phyloP scores from a whole-genome alignment of 345 rosid species.

The Camelina laxa region DNA sequence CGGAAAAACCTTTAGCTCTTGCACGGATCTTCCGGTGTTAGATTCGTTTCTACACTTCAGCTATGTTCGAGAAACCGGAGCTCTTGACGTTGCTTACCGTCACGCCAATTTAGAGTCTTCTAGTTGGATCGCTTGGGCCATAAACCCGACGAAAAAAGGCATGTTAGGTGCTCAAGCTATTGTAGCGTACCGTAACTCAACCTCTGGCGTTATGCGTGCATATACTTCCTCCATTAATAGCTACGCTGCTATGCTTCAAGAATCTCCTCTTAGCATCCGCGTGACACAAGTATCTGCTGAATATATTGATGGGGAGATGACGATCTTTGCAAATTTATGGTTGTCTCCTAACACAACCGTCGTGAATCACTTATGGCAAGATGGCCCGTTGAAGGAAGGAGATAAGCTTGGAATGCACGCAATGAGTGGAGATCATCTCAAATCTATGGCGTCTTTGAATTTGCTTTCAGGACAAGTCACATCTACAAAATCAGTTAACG shows the following conservation, averaged over 20 bases:
- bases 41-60: conserved; percentile 67
- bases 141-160: conserved; percentile 49
- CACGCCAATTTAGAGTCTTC: conserved; percentile 45
- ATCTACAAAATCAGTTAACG: conserved; percentile 1
- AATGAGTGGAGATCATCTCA: conserved; percentile 21
- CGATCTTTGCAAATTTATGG: conserved; percentile 58
- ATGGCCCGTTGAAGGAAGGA: conserved; percentile 22
- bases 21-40: conserved; percentile 54
- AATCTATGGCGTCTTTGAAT: conserved; percentile 42
- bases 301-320: conserved; percentile 45
- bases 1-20: conserved; percentile 43
- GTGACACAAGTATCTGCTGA: conserved; percentile 49
- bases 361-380: conserved; percentile 69
- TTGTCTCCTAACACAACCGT: conserved; percentile 39
- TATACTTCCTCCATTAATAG: conserved; percentile 47
- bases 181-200: conserved; percentile 52
- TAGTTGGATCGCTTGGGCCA: conserved; percentile 66
- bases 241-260: conserved; percentile 37
- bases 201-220: conserved; percentile 41
- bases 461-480: conserved; percentile 38
- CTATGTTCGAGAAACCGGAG: conserved; percentile 42
- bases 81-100: conserved; percentile 62
- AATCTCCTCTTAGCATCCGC: conserved; percentile 48
- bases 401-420: conserved; percentile 32
- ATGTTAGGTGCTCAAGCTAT: conserved; percentile 68